These are phyloP conservation scores for Antitrichia curtipendula DNA, from an alignment of 225 moss, liverwort and hornwort species.

Conservation along the genomic window DNA sequence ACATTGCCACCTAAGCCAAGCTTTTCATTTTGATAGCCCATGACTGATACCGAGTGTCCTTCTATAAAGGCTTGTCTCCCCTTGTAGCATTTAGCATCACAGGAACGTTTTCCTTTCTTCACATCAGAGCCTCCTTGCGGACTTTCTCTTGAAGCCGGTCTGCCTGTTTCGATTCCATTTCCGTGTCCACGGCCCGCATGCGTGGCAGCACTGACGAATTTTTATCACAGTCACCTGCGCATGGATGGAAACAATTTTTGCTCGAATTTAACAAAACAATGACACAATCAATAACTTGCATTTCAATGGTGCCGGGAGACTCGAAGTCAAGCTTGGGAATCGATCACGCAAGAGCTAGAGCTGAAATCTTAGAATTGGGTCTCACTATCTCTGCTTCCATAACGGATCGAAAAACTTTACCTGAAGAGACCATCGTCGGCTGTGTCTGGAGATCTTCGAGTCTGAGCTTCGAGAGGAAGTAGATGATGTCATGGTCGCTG, in stretches of 20 bases:
- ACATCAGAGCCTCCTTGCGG: background rate
- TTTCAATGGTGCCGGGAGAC: background rate
- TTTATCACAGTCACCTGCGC: background rate
- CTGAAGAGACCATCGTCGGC: background rate
- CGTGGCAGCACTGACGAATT: background rate
- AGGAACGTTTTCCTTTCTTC: background rate
- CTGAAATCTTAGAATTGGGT: background rate
- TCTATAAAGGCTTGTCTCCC: background rate
- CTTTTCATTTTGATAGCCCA: too few species aligned
- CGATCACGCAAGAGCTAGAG: background rate
- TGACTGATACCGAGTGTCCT: too few species aligned
- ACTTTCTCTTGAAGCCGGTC: background rate
- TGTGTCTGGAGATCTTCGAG: background rate
- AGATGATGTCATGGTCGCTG: background rate
- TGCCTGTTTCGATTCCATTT: background rate
- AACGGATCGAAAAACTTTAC: background rate
- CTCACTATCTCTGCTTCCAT: background rate
- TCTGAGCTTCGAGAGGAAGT: too few species aligned
- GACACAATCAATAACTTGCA: background rate
- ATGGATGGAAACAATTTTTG: background rate
- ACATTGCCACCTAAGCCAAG: background rate
- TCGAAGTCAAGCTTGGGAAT: too few species aligned
- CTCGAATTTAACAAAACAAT: background rate
- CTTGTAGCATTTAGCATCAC: background rate
- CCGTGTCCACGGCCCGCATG: background rate